These are phyloP conservation scores for Picea sitchensis DNA, from an alignment of 75 land plant genomes.

Conservation along the genomic window DNA sequence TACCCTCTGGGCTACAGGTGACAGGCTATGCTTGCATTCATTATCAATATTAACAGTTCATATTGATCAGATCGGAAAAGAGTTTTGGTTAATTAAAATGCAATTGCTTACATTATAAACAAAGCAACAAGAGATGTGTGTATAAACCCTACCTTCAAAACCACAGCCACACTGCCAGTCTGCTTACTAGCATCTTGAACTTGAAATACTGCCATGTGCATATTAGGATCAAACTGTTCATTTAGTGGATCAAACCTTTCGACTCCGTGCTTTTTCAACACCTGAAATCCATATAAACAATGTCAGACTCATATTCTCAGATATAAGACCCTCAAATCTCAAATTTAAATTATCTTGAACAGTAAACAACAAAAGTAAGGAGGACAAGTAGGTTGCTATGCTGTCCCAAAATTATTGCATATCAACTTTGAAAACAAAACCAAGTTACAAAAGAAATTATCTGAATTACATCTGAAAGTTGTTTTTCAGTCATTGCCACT, in stretches of 20 bases:
- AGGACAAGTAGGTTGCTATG: not conserved
- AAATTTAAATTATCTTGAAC: not conserved
- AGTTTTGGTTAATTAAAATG: no score
- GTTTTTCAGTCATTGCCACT: slow-evolving; percentile 92
- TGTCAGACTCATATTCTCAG: not conserved
- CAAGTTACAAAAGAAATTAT: not conserved
- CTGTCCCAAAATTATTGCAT: not conserved
- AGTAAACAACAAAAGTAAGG: not conserved
- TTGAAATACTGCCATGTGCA: slow-evolving; percentile 79
- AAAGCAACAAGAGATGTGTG: no score
- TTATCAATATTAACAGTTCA: no score
- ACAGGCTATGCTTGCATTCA: no score
- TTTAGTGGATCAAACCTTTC: slow-evolving; percentile 76
- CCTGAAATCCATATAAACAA: slow-evolving; percentile 41
- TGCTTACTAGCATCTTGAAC: slow-evolving; percentile 73
- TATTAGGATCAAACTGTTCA: slow-evolving; percentile 85
- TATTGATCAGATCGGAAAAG: no score
- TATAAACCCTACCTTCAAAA: slow-evolving; percentile 61
- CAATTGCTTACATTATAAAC: no score
- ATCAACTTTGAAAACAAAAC: not conserved
- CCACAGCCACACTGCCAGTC: slow-evolving; percentile 74
- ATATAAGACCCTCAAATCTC: slow-evolving; percentile 11
- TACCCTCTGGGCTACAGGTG: no score
- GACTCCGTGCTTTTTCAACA: slow-evolving; percentile 71
- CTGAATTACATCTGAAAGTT: slow-evolving; percentile 60